Base-by-base conservation (phyloP, 2,329 filamentous ascomycete species). In the Paraconiothyrium sp. region DNA sequence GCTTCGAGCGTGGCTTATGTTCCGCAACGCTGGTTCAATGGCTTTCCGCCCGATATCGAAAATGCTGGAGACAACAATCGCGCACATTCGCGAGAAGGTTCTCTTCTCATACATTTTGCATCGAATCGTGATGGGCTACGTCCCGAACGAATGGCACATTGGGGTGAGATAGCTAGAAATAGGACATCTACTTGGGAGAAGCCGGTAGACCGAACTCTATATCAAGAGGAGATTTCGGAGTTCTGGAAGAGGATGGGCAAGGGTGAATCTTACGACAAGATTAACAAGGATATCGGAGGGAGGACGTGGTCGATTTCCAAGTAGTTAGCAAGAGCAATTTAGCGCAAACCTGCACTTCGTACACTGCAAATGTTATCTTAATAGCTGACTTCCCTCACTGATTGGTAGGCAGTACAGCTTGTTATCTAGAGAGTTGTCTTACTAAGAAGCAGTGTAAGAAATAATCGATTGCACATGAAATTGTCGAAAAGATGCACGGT, bases 11-110 rank as follows among this genome's bases (percentile, higher is more conserved):
- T 68, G 22, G 57, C 68, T 8, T 70, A 68, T 35, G 67, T 72
- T 16, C 73, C 73, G 6, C 73, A 73, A 48, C 61, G 64, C 44
- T 75, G 73, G 73, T 76, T 72, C 66, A 76, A 76, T 51, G 62
- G 70, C 34, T 76, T 68, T 51, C 65, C 61, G 14, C 65, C 65
- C 5, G 47, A 60, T 44, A 30, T 20, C 34, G 52, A 61, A 24
- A 16, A 22, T 2, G 37, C 47, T 1, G 39, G 58, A 16, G 39
- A 57, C 22, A 16, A 32, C 13, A 54, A 39, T 13, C 48, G 39
- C 24, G 37, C 50, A 14, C 51, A 57, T 30, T 47, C 59, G n/a
- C 61, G 63, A 24, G 49, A 55, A 30, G 65, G 65, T 6, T 62
- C 61, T 4, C 27, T 30, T 8, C 60, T 68, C 20, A 68, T 68